Percentiles rank a stretch among this genome's conserved stretches.
Evolutionary conservation across 495 filamentous ascomycete genomes (phyloP).

Genomic region (Cercophora newfieldiana): DNA sequence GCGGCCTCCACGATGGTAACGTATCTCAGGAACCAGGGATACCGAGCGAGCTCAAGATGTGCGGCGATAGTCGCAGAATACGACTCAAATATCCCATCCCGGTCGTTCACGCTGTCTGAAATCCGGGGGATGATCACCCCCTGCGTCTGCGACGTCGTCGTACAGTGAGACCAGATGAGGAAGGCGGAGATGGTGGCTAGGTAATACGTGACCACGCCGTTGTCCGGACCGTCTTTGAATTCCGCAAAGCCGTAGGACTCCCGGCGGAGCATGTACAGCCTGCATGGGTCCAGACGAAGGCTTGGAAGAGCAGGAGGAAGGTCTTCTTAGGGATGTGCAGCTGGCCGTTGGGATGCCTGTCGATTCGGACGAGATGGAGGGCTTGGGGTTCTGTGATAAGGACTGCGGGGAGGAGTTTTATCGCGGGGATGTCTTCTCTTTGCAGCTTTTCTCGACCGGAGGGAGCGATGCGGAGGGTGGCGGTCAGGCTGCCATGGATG

Average conservation of each 20-base stretch:
- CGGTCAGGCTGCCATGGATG: neutral
- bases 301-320: neutral
- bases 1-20: neutral
- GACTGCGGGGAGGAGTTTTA: neutral
- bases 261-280: neutral
- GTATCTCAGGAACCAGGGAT: neutral
- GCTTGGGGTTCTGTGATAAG: neutral
- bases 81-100: neutral
- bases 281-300: neutral
- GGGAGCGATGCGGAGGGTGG: neutral
- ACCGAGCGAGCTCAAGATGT: neutral
- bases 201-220: neutral
- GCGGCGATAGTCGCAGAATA: neutral
- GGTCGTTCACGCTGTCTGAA: neutral
- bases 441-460: neutral
- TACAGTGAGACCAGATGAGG: neutral
- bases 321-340: neutral
- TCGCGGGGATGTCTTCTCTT: neutral
- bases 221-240: neutral
- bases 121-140: neutral
- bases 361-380: neutral
- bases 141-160: neutral
- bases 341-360: neutral
- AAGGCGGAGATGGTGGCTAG: constrained; percentile 1
- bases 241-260: neutral